Evolutionary conservation across 2,329 filamentous ascomycete genomes (phyloP).

Genomic region (Diaporthe ampelina): DNA sequence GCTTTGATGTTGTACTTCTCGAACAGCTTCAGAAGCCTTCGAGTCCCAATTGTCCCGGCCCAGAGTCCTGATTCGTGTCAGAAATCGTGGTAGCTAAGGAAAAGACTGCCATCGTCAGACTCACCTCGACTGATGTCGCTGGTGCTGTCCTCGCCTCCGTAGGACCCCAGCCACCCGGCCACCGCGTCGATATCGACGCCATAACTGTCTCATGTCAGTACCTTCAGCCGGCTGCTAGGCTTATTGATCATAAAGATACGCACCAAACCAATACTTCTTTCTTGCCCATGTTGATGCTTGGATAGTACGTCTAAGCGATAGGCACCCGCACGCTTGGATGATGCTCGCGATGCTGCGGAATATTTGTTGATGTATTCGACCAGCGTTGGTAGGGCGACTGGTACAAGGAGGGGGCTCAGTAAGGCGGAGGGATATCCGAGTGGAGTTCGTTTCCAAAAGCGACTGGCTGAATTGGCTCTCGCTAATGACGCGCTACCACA

Average conservation of each 20-base stretch:
- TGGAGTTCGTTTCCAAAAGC: background rate
- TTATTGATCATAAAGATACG: background rate
- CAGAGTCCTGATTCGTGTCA: conserved; percentile 62
- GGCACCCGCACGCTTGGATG: background rate
- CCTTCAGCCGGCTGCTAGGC: too few relatives aligned
- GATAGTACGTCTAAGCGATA: background rate
- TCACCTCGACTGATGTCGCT: conserved; percentile 79
- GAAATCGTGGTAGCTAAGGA: background rate
- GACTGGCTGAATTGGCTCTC: background rate
- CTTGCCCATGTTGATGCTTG: conserved; percentile 43
- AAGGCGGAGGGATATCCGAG: background rate
- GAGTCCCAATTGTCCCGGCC: conserved; percentile 76
- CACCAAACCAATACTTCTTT: conserved; percentile 47
- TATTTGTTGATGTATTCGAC: background rate
- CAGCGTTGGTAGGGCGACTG: background rate
- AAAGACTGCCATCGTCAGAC: conserved; percentile 11
- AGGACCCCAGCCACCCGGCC: conserved; percentile 81
- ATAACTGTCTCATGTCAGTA: conserved; percentile 59
- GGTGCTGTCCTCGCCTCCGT: conserved; percentile 79
- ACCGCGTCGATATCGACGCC: conserved; percentile 84
- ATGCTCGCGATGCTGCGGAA: background rate
- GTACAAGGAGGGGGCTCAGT: background rate
- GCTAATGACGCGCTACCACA: background rate
- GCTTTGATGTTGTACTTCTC: conserved; percentile 80
- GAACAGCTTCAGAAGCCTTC: conserved; percentile 78